These are phyloP conservation scores for Jackrogersella minutella DNA, from an alignment of 495 filamentous ascomycete genomes.

Conservation along the genomic window DNA sequence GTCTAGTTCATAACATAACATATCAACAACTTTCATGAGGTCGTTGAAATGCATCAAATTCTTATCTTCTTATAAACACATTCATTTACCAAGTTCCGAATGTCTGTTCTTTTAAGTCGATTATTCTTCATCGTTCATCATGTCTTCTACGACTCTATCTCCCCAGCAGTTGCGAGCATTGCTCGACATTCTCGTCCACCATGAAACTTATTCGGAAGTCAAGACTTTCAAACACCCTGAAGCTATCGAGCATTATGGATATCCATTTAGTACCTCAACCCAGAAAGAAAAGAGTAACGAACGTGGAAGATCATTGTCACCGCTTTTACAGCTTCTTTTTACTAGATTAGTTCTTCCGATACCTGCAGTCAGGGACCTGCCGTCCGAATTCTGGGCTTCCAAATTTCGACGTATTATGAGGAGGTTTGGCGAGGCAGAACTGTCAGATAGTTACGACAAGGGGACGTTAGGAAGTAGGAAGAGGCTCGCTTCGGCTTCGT, in stretches of 20 bases:
- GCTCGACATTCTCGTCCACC: conserved; percentile 71
- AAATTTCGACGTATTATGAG: conserved; percentile 56
- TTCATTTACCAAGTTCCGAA: background rate
- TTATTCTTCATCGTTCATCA: conserved; percentile 5
- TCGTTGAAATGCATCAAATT: conserved; percentile 7
- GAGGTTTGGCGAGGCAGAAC: conserved; percentile 63
- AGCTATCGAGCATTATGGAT: conserved; percentile 65
- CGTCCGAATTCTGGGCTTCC: conserved; percentile 64
- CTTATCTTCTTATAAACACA: background rate
- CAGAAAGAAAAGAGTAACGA: conserved; percentile 8
- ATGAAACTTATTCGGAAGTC: conserved; percentile 69
- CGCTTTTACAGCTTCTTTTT: conserved; percentile 66
- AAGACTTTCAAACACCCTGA: conserved; percentile 64
- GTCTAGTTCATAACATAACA: background rate
- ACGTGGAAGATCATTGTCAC: conserved; percentile 52
- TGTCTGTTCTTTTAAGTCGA: background rate
- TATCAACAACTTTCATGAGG: background rate
- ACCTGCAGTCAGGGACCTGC: conserved; percentile 65
- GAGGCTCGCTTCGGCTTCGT: conserved; percentile 69
- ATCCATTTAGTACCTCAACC: conserved; percentile 55
- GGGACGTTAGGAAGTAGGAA: conserved; percentile 69
- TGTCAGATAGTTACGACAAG: conserved; percentile 76
- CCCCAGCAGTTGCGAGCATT: conserved; percentile 64
- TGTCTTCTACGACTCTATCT: conserved; percentile 46
- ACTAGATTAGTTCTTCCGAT: conserved; percentile 63